These are phyloP conservation scores for Castanea crenata DNA, from an alignment of 306 rosid genomes.

Conservation along the genomic window DNA sequence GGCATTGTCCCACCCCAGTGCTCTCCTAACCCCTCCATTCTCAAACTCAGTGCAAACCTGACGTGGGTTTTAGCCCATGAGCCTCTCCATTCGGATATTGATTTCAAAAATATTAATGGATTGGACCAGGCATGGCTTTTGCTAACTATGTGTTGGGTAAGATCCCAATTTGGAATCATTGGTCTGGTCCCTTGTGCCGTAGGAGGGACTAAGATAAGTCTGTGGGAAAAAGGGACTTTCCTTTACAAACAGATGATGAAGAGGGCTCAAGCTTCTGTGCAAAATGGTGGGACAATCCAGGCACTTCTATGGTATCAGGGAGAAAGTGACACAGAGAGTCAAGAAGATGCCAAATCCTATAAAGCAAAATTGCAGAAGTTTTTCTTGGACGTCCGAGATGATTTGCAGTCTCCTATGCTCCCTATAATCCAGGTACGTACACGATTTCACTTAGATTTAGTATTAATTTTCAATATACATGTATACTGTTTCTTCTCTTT, in stretches of 20 bases:
- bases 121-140: constrained; percentile 49
- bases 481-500: too few relatives aligned
- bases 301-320: constrained; percentile 89
- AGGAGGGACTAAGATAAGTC: constrained; percentile 41
- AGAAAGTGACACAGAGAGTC: constrained; percentile 51
- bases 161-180: constrained; percentile 20
- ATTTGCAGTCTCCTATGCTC: constrained; percentile 63
- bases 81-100: constrained; percentile 67
- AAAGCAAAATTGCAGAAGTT: constrained; percentile 39
- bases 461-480: background rate
- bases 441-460: too few relatives aligned
- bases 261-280: constrained; percentile 49
- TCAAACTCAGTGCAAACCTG: constrained; percentile 43
- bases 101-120: constrained; percentile 20
- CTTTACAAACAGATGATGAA: constrained; percentile 53
- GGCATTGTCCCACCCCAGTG: constrained; percentile 56
- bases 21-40: constrained; percentile 37
- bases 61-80: constrained; percentile 73
- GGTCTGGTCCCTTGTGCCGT: constrained; percentile 60
- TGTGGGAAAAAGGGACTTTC: constrained; percentile 43
- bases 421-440: constrained; percentile 72
- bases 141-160: constrained; percentile 27
- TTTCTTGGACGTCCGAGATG: constrained; percentile 52
- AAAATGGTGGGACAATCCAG: constrained; percentile 31
- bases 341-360: constrained; percentile 46